Evolutionary conservation across 73 alveolate species (phyloP), one percentile per base, ranked within the genome.

Genomic region (Paramecium sonneborni): DNA sequence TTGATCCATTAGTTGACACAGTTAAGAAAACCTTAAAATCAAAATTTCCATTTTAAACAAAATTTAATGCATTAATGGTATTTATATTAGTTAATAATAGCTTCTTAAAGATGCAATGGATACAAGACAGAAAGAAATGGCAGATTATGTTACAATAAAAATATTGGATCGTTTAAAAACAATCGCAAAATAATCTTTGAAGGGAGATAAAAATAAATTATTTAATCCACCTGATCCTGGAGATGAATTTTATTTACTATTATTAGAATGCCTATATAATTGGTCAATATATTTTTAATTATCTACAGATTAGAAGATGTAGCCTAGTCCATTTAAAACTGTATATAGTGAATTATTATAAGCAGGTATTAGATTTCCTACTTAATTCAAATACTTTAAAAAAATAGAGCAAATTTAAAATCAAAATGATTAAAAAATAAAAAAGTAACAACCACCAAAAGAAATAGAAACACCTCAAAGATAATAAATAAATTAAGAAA

Each of bases 1-100:
- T 62, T 23, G 84, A 62, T 8, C 84, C 84, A 11, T 12, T 62
- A 30, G 84, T 62, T 62, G 84, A 62, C 20, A 62, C 84, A 15
- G 84, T 62, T 62, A 62, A 62, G 84, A 62, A 62, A 26, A 62
- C 84, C 26, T 62, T 62, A 32, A 62, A 62, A 62, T 62, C 39
- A 32, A 62, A 62, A 62, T 30, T 12, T 26, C 44, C 84, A 12
- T 15, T 62, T 2, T 12, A 62, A 62, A 62, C 84, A 3, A 62
- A 62, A n/a, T 62, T 62, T 62, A 62, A 62, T 62, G 84, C 84
- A 62, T 62, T 62, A 30, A 62, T 62, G 84, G 84, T 62, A 62
- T 6, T 11, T 30, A 3, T 7, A 4, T 62, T 62, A 26, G 23
- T 30, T 26, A 26, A 23, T 15, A 9, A 15, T 62, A 62, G 84